Evolutionary conservation across 371 early-diverging fungal species (phyloP), one percentile per base, ranked within the genome.

Genomic region (Basidiobolus meristosporus): DNA sequence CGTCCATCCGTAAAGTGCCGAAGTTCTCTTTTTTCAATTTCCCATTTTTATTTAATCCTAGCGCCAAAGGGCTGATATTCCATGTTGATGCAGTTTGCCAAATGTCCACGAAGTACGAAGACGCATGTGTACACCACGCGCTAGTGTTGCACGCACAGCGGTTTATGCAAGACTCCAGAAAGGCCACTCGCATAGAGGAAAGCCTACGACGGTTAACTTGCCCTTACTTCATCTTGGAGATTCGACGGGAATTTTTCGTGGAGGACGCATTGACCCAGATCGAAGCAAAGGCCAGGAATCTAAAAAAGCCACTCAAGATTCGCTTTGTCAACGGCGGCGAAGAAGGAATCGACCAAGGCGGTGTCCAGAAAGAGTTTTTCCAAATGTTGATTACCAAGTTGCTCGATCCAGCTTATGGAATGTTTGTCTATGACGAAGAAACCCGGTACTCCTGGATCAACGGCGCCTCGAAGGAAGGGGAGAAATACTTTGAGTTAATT

Each of bases 311-410:
- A 47, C 64, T 93, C n/a, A 73, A 79, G 15, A 81, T 90, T 28
- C 68, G 80, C 37, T 90, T 91, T 65, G 70, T 85, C 6, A 83
- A 83, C 14, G 56, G 48, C 11, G 56, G 56, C 11, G 93, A 93
- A 46, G 82, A 80, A 53, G 73, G 80, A 22, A 75, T 75, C 48
- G 96, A 95, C 46, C 78, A 85, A 55, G 96, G 96, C 36, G 91
- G 93, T 21, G 80, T 98, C 6, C 90, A 89, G 40, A 91, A 93
- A 46, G 98, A 98, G 55, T 92, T 91, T 63, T 89, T 91, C 52
- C 79, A 84, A 39, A 62, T 92, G 19, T 69, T 92, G 10, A 77
- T 86, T 40, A 69, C 90, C 35, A 87, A 91, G 39, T 64, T 95
- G 35, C 82, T 93, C 58, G 86, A 90, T 49, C 75, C 80, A 14